A percentile compares a stretch with the other conserved stretches of the same genome.
These are phyloP conservation scores for Saccharomycopsis hybrid DNA, from an alignment of 1,139 yeast species.

Conservation along the genomic window DNA sequence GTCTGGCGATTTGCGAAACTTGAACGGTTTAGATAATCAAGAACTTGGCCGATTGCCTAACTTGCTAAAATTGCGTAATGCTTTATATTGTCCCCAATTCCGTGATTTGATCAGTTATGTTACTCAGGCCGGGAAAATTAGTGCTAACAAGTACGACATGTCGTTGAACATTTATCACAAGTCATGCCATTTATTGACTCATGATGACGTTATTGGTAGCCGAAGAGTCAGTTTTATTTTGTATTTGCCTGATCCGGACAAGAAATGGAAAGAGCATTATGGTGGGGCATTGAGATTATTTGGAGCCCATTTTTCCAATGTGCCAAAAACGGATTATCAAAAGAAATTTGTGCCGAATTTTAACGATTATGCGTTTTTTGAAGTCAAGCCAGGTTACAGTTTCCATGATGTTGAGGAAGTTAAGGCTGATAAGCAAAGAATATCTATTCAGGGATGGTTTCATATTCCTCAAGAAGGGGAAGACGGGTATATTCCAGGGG, in stretches of 20 bases:
- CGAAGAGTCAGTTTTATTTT: conserved; percentile 88
- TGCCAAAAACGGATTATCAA: conserved; percentile 73
- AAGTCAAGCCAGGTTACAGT: conserved; percentile 91
- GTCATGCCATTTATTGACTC: conserved; percentile 91
- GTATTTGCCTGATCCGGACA: conserved; percentile 89
- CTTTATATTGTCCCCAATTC: conserved; percentile 79
- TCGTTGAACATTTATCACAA: conserved; percentile 85
- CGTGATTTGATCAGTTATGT: conserved; percentile 75
- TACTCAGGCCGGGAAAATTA: conserved; percentile 83
- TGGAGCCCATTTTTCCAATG: conserved; percentile 82
- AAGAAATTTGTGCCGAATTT: conserved; percentile 81
- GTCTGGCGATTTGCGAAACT: conserved; percentile 90
- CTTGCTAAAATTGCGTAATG: conserved; percentile 71
- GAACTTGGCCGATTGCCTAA: conserved; percentile 72
- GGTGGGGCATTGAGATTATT: conserved; percentile 91
- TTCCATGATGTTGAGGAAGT: conserved; percentile 99
- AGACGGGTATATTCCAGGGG: conserved; percentile 74
- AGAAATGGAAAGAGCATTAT: conserved; percentile 76
- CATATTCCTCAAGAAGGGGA: conserved; percentile 95
- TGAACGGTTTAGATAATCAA: conserved; percentile 75
- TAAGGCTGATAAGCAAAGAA: conserved; percentile 76
- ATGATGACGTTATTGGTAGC: conserved; percentile 96
- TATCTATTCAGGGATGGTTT: conserved; percentile 97
- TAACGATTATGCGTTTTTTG: conserved; percentile 92
- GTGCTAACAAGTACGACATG: conserved; percentile 88